Evolutionary conservation across 768 basidiomycete species (phyloP).

Genomic region (Pleurotus pulmonarius): DNA sequence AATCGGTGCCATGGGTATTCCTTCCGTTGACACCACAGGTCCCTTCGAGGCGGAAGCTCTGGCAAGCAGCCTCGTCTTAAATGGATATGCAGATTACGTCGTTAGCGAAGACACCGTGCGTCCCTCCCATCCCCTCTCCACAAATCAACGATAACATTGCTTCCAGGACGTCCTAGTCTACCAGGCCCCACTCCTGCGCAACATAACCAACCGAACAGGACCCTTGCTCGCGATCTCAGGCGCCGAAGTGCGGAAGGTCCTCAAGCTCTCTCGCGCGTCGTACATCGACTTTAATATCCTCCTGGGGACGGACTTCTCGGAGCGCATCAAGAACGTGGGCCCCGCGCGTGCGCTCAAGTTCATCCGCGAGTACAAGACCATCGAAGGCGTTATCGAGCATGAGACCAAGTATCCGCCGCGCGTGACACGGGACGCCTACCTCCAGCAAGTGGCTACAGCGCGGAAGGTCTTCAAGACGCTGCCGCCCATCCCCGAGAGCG

Average conservation of each 20-base stretch:
- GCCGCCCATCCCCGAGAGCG: slow-evolving; percentile 54
- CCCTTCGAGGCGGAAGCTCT: slow-evolving; percentile 85
- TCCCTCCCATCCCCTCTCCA: slow-evolving; percentile 4
- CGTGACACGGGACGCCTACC: slow-evolving; percentile 45
- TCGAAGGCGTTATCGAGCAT: slow-evolving; percentile 62
- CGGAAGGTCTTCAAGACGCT: slow-evolving; percentile 61
- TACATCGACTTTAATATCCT: slow-evolving; percentile 86
- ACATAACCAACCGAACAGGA: slow-evolving; percentile 55
- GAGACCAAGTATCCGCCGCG: slow-evolving; percentile 51
- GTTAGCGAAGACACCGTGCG: slow-evolving; percentile 86
- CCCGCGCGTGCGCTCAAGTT: slow-evolving; percentile 74
- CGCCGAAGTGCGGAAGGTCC: slow-evolving; percentile 49
- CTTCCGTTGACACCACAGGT: slow-evolving; percentile 63
- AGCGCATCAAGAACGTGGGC: slow-evolving; percentile 79
- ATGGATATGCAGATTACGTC: slow-evolving; percentile 82
- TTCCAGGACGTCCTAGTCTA: slow-evolving; percentile 76
- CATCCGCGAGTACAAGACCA: slow-evolving; percentile 66
- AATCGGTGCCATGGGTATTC: slow-evolving; percentile 77
- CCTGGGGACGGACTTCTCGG: slow-evolving; percentile 88
- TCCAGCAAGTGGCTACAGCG: slow-evolving; percentile 60
- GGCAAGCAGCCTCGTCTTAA: slow-evolving; percentile 70
- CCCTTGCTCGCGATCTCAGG: slow-evolving; percentile 69
- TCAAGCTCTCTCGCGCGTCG: slow-evolving; percentile 51
- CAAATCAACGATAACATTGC: neutral
- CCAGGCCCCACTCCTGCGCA: slow-evolving; percentile 78